Evolutionary conservation across 257 asterid species (phyloP), one percentile per base, ranked within the genome.

Genomic region (Penstemon eatonii): DNA sequence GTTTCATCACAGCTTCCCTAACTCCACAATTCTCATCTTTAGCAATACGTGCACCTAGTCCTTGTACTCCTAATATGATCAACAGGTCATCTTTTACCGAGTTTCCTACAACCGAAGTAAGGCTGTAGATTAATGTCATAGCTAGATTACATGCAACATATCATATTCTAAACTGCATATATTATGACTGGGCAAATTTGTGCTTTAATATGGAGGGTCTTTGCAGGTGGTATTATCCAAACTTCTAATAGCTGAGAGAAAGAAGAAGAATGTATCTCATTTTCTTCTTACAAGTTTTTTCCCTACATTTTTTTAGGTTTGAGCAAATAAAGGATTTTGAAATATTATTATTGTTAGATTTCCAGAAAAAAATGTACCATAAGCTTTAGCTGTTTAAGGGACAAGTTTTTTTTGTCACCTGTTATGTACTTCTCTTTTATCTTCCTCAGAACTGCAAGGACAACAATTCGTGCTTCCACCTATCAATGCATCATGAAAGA

Each of bases 391-490:
- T 42, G 2, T 25, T 25, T 25, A 25, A 12, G 7, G 54, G 6
- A 59, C n/a, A 55, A 51, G 72, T 25, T 25, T 25, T 46, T 47
- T 56, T 55, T 50, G 63, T 75, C 73, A 91, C 98, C 98, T 79
- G 85, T 73, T 65, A 44, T 69, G 63, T 79, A 76, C 70, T 79
- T 82, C 71, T 90, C 97, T 78, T 87, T 92, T 79, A 92, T 86
- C 97, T 82, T 93, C 33, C 94, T 79, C 68, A 93, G 77, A 77
- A 89, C 97, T 7, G 98, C 97, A 59, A 93, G 96, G 74, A 91
- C 91, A 78, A 93, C 87, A 5, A 88, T 80, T 43, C 98, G 89
- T 68, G 96, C 96, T 83, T 93, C 98, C 75, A 90, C 84, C 98
- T 93, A 86, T 19, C 70, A 58, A 71, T 43, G 71, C 44, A 71